Percentiles rank a stretch among this genome's conserved stretches.
phyloP scores from a whole-genome alignment of 1,139 yeast species.

The Magnusiomyces magnusii region DNA sequence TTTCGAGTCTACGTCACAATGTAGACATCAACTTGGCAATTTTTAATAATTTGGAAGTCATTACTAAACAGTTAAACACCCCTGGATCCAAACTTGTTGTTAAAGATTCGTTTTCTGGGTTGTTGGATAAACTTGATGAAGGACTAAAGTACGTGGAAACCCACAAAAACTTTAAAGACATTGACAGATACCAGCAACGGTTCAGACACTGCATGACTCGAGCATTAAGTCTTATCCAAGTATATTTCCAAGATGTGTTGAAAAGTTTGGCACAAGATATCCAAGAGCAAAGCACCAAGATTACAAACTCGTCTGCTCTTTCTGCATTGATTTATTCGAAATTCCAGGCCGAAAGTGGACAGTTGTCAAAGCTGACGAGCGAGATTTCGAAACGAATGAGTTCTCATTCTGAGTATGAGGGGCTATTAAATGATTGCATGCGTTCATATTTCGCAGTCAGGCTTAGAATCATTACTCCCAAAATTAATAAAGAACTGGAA shows the following conservation, averaged over 20 bases:
- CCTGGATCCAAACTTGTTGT: conserved; percentile 63
- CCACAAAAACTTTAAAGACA: conserved; percentile 55
- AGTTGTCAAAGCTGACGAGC: conserved; percentile 40
- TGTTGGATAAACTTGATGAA: conserved; percentile 53
- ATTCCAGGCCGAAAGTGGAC: conserved; percentile 41
- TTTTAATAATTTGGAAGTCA: conserved; percentile 64
- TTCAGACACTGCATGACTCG: conserved; percentile 83
- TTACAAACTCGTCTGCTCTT: conserved; percentile 33
- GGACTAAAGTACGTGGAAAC: conserved; percentile 45
- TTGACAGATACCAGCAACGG: conserved; percentile 60
- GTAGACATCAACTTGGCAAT: conserved; percentile 48
- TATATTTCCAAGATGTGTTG: conserved; percentile 51
- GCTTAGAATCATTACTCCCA: conserved; percentile 39
- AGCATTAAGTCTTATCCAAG: conserved; percentile 66
- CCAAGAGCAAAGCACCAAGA: conserved; percentile 30
- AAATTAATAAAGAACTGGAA: conserved; percentile 32
- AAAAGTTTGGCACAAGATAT: conserved; percentile 44
- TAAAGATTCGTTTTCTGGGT: conserved; percentile 44
- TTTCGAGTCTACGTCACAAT: conserved; percentile 41
- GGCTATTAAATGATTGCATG: conserved; percentile 60
- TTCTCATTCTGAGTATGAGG: conserved; percentile 51
- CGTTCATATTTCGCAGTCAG: conserved; percentile 55
- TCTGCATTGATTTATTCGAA: conserved; percentile 58
- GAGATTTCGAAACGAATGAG: conserved; percentile 47
- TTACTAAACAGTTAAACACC: conserved; percentile 59